phyloP scores from a whole-genome alignment of 2,329 filamentous ascomycete species.

The Colletotrichum trifolii region DNA sequence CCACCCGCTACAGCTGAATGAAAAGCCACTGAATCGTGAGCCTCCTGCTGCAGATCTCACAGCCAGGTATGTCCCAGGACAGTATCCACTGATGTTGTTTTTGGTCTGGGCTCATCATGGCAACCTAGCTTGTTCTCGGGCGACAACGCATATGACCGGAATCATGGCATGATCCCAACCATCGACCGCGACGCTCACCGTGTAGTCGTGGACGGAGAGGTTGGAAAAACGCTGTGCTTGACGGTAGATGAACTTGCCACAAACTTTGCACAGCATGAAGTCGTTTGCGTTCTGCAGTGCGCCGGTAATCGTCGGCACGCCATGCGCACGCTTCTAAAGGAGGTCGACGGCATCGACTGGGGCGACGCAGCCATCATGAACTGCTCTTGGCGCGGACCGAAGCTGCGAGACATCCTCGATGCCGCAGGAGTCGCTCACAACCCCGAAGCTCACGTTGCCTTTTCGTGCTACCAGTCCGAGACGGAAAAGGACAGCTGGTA shows the following conservation, averaged over 20 bases:
- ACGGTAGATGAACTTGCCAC: background rate
- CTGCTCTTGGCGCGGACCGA: background rate
- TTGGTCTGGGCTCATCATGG: background rate
- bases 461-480: background rate
- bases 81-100: background rate
- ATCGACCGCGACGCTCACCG: background rate
- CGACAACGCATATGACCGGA: background rate
- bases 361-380: background rate
- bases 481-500: background rate
- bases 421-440: background rate
- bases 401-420: background rate
- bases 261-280: background rate
- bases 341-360: background rate
- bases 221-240: background rate
- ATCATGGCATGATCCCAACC: background rate
- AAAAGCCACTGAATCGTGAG: background rate
- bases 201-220: background rate
- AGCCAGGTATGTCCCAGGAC: background rate
- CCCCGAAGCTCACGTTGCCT: background rate
- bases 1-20: background rate
- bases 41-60: background rate
- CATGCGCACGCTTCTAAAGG: background rate
- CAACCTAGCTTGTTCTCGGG: background rate
- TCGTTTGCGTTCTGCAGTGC: background rate
- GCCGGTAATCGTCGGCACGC: background rate